A percentile compares a stretch with the other conserved stretches of the same genome.
Conservation (phyloP, 2,329 filamentous ascomycete species). For the Chaetomiaceae sp. region DNA sequence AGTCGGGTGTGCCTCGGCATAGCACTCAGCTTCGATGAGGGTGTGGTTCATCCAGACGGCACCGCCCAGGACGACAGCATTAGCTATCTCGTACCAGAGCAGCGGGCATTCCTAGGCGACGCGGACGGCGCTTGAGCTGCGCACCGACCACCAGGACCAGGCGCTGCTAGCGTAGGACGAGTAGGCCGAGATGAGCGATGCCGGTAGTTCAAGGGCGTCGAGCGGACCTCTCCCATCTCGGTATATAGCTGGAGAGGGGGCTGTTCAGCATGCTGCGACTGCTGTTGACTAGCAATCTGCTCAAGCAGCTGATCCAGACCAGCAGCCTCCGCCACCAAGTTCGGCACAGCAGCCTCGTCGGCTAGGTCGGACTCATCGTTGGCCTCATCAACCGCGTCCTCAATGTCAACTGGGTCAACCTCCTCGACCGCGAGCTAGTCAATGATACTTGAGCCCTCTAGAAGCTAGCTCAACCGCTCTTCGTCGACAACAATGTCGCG, state of each 20-base stretch:
- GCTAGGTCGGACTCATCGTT: neutral
- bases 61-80: neutral
- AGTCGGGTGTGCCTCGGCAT: constrained; percentile 2
- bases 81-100: neutral
- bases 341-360: neutral
- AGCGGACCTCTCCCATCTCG: no score
- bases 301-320: neutral
- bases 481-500: no score
- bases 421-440: neutral
- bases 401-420: neutral
- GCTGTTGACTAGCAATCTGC: neutral
- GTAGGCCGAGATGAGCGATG: constrained; percentile 6
- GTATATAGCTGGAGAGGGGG: no score
- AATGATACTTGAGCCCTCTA: no score
- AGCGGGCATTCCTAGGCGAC: constrained; percentile 2
- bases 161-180: constrained; percentile 1
- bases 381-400: neutral
- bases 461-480: no score
- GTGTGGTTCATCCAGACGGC: constrained; percentile 6
- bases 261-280: neutral
- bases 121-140: neutral
- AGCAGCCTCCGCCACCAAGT: neutral
- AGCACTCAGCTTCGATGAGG: constrained; percentile 3
- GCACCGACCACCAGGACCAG: constrained; percentile 1
- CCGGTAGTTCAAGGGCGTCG: no score